Base-by-base conservation (phyloP, 2,329 filamentous ascomycete genomes). In the Pyrenophora teres region DNA sequence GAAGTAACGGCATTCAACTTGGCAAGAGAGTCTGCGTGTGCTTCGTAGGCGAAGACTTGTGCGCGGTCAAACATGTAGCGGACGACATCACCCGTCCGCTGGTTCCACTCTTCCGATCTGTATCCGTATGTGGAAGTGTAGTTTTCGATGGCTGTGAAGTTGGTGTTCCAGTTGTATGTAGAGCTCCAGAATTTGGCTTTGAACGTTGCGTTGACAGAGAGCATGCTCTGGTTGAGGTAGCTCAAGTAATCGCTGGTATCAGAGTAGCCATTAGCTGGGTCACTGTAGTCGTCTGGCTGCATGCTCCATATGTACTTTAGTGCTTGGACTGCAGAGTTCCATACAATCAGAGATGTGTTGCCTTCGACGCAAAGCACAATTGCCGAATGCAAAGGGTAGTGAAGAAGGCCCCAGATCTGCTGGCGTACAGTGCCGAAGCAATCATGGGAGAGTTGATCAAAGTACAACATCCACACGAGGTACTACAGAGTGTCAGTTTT, bases 391-490 rank as follows among this genome's bases (percentile, higher is more conserved):
- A 87, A 81, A 1, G 84, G 84, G 51, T 85, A 81, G 69, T 87
- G 84, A 1, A 83, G 65, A 1, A 75, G 48, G 0, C 78, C 76
- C 81, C 81, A 84, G 36, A 83, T 67, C 50, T 84, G 80, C 56
- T 87, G 85, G 4, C 81, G 78, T 40, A 82, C 69, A 27, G 73
- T 78, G 21, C 78, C 77, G 51, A 80, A 78, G 35, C 73, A 70
- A 41, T 74, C 71, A 38, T 62, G 74, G 55, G 65, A 81, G 68
- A 74, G 80, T 10, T 83, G 77, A 45, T 83, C 78, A 40, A 82
- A 82, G 62, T 85, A 84, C 12, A 80, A 74, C 75, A 86, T 83
- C 80, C 82, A 87, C 54, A 87, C 77, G 47, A 87, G 81, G 21
- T 63, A 65, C 60, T 67, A 21, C 4, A 1, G 6, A 10, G 36